Base-by-base conservation (phyloP, 495 filamentous ascomycete genomes). In the Tricharina praecox region DNA sequence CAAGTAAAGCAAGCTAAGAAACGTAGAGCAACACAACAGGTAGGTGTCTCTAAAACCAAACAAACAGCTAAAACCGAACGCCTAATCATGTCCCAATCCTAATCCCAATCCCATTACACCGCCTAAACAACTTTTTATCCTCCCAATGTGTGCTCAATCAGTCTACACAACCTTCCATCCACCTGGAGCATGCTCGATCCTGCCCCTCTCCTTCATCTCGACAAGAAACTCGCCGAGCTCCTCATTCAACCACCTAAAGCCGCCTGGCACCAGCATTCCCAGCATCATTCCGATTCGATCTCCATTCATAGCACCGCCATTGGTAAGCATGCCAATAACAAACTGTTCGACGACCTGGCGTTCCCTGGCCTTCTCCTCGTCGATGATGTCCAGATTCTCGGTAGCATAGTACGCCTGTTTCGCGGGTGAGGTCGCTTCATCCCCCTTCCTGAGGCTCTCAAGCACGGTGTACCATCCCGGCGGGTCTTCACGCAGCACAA, bases 301-400 rank as follows among this genome's bases (percentile, higher is more conserved):
- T 50, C 84, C 59, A 38, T 80, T 75, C 81, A 93, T 92, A 24
- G 77, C 66, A 4, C 81, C 82, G 49, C 79, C 73, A 61, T 96
- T 95, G 49, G 82, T 96, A 65, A 99, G 66, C 88, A 99, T 95
- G 37, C 82, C 84, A 42, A 82, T 68, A 49, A 99, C 83, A 59
- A 90, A 95, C 59, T 83, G 77, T 77, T 78, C 82, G 66, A 93
- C 92, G 30, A 93, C 70, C 44, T 74, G 72, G 40, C 84, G 84
- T 67, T 90, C 83, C 32, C 38, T 21, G 66, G 79, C 79, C 58
- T 86, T 87, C 67, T 92, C 83, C 60, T 71, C 71, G 11, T 76
- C 73, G 32, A 70, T 67, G 0, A 72, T 66, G 15, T 69, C 69
- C 42, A 75, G 71, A 1, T 68, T 73, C 1, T 72, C 72, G 0